Percentiles rank a stretch among this genome's conserved stretches.
These are phyloP conservation scores for Angomonas ambiguus DNA, from an alignment of 208 protist species.

Conservation along the genomic window DNA sequence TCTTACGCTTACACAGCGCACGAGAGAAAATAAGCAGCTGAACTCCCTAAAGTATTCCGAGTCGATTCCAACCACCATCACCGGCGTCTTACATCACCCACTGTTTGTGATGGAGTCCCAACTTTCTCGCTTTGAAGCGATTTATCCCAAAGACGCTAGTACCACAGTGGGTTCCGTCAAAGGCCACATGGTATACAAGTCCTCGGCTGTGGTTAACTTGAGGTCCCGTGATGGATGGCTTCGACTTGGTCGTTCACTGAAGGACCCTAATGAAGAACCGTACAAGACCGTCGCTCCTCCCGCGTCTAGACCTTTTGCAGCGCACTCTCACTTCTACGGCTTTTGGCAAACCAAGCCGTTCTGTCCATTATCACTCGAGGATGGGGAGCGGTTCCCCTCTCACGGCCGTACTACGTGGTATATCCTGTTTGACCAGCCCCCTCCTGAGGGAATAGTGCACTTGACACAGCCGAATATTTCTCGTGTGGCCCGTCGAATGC, in stretches of 20 bases:
- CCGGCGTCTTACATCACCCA: conserved; percentile 65
- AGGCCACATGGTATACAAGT: conserved; percentile 84
- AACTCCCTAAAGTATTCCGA: conserved; percentile 77
- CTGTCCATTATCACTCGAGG: conserved; percentile 54
- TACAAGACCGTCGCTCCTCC: conserved; percentile 83
- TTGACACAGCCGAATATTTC: conserved; percentile 68
- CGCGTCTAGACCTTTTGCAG: conserved; percentile 75
- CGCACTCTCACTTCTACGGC: conserved; percentile 67
- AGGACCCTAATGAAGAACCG: conserved; percentile 44
- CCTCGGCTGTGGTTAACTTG: conserved; percentile 72
- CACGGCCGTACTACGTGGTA: conserved; percentile 86
- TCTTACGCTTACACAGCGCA: conserved; percentile 22
- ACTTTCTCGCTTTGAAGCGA: conserved; percentile 65
- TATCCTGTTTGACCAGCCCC: conserved; percentile 50
- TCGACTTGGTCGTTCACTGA: conserved; percentile 66
- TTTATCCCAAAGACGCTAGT: conserved; percentile 75
- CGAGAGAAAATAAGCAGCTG: conserved; percentile 65
- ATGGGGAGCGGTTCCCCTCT: conserved; percentile 55
- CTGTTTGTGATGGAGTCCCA: conserved; percentile 85
- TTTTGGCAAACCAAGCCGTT: conserved; percentile 86
- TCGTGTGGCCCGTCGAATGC: conserved; percentile 79
- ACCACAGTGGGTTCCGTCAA: conserved; percentile 82
- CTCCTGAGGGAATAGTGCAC: conserved; percentile 61
- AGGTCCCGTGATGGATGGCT: conserved; percentile 87
- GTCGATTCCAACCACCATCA: conserved; percentile 75